Conservation (phyloP, 306 rosid species). For the Castanospermum australe region DNA sequence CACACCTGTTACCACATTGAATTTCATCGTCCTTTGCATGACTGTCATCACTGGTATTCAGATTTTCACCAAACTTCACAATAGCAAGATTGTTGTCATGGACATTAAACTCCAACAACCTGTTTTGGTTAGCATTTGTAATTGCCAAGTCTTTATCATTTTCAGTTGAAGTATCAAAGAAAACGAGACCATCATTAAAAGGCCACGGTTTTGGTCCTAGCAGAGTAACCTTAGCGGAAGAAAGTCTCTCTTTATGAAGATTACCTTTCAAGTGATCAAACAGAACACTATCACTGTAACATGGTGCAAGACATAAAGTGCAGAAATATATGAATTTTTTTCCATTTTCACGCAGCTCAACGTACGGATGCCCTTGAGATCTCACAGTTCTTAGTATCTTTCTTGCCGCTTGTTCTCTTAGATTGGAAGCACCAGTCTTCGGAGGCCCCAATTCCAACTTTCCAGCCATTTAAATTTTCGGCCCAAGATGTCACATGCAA, state of each 20-base stretch:
- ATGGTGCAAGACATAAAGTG: constrained; percentile 71
- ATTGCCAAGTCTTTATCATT: constrained; percentile 32
- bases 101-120: constrained; percentile 47
- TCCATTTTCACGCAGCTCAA: constrained; percentile 84
- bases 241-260: constrained; percentile 64
- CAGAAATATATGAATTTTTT: constrained; percentile 76
- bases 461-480: constrained; percentile 58
- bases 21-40: background rate
- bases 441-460: constrained; percentile 59
- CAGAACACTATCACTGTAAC: constrained; percentile 69
- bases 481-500: constrained; percentile 22
- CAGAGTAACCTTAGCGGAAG: constrained; percentile 71
- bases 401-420: constrained; percentile 65
- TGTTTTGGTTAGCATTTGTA: constrained; percentile 28
- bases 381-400: constrained; percentile 72
- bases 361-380: constrained; percentile 79
- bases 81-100: constrained; percentile 58
- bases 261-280: constrained; percentile 85
- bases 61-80: constrained; percentile 50
- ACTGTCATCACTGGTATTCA: background rate
- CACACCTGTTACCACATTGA: background rate
- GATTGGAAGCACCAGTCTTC: constrained; percentile 37
- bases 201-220: constrained; percentile 88
- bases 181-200: constrained; percentile 78
- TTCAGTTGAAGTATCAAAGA: constrained; percentile 59